phyloP scores from a whole-genome alignment of 306 rosid species.

The Pueraria montana region DNA sequence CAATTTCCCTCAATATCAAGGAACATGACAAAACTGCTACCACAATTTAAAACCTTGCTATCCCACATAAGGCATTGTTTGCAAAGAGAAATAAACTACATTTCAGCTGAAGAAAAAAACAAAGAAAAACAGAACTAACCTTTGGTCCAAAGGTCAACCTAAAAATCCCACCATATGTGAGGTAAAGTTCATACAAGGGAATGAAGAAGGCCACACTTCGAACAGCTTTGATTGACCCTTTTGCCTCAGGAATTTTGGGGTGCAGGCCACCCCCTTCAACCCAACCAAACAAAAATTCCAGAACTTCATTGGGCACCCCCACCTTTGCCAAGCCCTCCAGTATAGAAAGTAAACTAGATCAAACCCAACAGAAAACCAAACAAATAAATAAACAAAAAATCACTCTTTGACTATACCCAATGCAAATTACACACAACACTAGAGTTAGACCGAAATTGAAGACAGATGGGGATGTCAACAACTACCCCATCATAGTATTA shows the following conservation, averaged over 20 bases:
- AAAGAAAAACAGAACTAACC: constrained; percentile 61
- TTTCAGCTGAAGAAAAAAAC: neutral
- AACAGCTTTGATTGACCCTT: constrained; percentile 73
- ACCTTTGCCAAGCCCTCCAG: constrained; percentile 72
- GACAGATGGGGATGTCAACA: neutral
- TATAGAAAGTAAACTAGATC: constrained; percentile 65
- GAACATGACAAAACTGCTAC: neutral
- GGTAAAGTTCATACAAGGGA: constrained; percentile 89
- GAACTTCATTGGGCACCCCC: constrained; percentile 73
- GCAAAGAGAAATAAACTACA: constrained; percentile 24
- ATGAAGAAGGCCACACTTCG: constrained; percentile 89
- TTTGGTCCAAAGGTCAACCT: constrained; percentile 95
- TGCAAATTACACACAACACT: constrained; percentile 27
- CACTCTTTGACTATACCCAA: constrained; percentile 6
- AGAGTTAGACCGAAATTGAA: constrained; percentile 7
- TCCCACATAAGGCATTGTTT: constrained; percentile 13
- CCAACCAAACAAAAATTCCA: constrained; percentile 68
- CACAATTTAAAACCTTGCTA: neutral
- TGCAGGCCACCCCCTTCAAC: constrained; percentile 49
- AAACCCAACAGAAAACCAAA: constrained; percentile 45
- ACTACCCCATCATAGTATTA: constrained; percentile 19
- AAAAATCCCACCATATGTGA: constrained; percentile 92
- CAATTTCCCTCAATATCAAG: neutral
- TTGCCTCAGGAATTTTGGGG: constrained; percentile 87
- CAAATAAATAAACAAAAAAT: constrained; percentile 21